Base-by-base conservation (phyloP, 371 early-diverging fungal species). In the Mortierella sp. region DNA sequence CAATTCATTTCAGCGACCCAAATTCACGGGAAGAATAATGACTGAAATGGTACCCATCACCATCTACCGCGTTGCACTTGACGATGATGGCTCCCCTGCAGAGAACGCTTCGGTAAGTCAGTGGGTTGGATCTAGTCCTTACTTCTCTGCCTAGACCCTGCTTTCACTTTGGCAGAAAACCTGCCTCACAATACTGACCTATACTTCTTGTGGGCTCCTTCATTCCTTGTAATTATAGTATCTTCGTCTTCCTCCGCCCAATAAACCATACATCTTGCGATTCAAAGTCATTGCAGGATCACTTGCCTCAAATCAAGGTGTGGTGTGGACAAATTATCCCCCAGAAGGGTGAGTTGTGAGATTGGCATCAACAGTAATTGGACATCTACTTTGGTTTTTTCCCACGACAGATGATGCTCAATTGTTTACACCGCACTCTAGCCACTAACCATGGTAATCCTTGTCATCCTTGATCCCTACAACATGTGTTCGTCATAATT, bases 301-400 rank as follows among this genome's bases (percentile, higher is more conserved):
- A 3, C 75, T 89, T 43, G 96, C 93, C 24, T 88, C 94, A 35
- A 87, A 87, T 32, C 86, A 87, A 40, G 88, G 94, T 3, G 83
- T 86, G 20, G 84, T 97, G 28, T 86, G 90, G 73, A 96, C 95
- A 28, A 97, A 97, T 83, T 95, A 95, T 87, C 96, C 96, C 0
- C 80, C 90, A 28, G 78, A 91, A 55, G 94, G 93, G 89, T 93
- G 87, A 79, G 77, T 30, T 28, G 8, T 28, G 57, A 28, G 26
- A 32, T 4, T 2, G n/a, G 5, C 35, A 0, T 0, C 35, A 58
- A 18, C 26, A 10, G 35, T 20, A 22, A 20, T 9, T 16, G 54
- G 35, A 30, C 57, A 5, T 20, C 3, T 52, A 22, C 22, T 24
- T 55, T 24, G 2, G 11, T 28, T 55, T 28, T 55, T 39, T 60